phyloP scores from a whole-genome alignment of 2,329 filamentous ascomycete genomes.

The Verticillium tricorpus region DNA sequence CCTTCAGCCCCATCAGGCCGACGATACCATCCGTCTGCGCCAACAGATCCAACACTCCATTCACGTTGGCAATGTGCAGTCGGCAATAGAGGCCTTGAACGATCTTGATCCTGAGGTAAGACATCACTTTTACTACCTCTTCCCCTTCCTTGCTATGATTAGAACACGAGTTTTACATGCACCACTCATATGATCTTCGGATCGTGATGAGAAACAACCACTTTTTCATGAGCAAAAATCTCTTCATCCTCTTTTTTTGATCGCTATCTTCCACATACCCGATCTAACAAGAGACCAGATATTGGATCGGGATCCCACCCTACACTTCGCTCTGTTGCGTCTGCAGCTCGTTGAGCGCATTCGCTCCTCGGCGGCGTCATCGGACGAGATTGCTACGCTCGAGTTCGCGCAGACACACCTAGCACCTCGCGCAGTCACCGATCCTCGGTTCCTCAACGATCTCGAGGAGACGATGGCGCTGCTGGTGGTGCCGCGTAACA shows the following conservation, averaged over 20 bases:
- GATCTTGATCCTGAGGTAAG: constrained; percentile 88
- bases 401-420: constrained; percentile 85
- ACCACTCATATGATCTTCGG: constrained; percentile 95
- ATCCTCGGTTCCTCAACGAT: constrained; percentile 76
- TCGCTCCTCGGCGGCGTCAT: constrained; percentile 62
- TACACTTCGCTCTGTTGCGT: constrained; percentile 87
- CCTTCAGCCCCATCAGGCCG: constrained; percentile 67
- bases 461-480: constrained; percentile 91
- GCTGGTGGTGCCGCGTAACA: constrained; percentile 80
- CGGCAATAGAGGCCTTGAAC: constrained; percentile 82
- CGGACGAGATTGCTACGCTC: constrained; percentile 74
- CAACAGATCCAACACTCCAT: constrained; percentile 83
- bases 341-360: constrained; percentile 95
- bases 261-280: constrained; percentile 4
- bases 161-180: constrained; percentile 89
- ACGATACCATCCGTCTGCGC: constrained; percentile 68
- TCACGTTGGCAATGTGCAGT: constrained; percentile 77
- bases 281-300: constrained; percentile 56
- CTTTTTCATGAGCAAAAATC: constrained; percentile 36
- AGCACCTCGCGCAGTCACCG: constrained; percentile 79
- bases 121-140: constrained; percentile 3
- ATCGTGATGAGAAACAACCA: constrained; percentile 87
- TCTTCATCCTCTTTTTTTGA: constrained; percentile 5
- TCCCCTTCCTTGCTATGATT: constrained; percentile 70
- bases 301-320: constrained; percentile 71